phyloP scores from a whole-genome alignment of 176 grass and related monocot species.

The barley (Hordeum vulgare) region MorexV3_pseudomolecules_assembly NC_058521.1:359187044-359187543 shows the following conservation, averaged over 20 bases:
- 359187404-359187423: too few species aligned
- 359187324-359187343: too few species aligned
- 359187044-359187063: not conserved
- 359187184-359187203: conserved; percentile 73
- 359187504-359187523: too few species aligned
- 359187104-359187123: not conserved
- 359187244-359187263: conserved; percentile 41
- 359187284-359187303: not conserved
- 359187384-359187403: too few species aligned
- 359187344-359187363: too few species aligned
- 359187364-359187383: too few species aligned
- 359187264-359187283: conserved; percentile 6
- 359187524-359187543: too few species aligned
- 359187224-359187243: conserved; percentile 67
- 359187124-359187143: conserved; percentile 88
- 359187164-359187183: conserved; percentile 57
- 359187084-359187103: not conserved
- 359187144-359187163: conserved; percentile 58
- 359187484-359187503: too few species aligned
- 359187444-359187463: too few species aligned
- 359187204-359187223: conserved; percentile 75
- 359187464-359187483: too few species aligned
- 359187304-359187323: too few species aligned
- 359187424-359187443: too few species aligned
- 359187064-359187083: not conserved